A percentile compares a stretch with the other conserved stretches of the same genome.
Conservation (phyloP, 1,139 yeast species). For the Sugiyamaella japonica region DNA sequence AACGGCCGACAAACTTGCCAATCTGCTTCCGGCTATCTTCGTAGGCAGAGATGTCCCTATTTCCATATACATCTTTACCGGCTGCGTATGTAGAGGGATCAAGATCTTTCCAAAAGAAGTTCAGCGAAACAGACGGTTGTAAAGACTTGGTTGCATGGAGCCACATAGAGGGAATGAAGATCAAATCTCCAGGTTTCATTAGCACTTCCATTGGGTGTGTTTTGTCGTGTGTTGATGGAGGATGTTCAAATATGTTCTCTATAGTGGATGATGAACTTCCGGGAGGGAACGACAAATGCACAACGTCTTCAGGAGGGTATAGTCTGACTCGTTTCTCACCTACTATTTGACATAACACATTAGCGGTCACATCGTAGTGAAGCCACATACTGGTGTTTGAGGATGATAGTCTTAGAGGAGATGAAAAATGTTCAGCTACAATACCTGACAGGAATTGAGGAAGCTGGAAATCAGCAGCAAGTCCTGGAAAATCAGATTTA, state of each 20-base stretch:
- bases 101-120: slow-evolving; percentile 42
- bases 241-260: slow-evolving; percentile 35
- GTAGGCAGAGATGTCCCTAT: slow-evolving; percentile 40
- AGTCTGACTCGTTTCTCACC: slow-evolving; percentile 40
- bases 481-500: slow-evolving; percentile 36
- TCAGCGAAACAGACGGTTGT: slow-evolving; percentile 39
- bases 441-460: slow-evolving; percentile 31
- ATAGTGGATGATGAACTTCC: slow-evolving; percentile 41
- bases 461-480: slow-evolving; percentile 37
- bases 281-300: slow-evolving; percentile 36
- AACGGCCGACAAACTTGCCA: slow-evolving; percentile 29
- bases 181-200: slow-evolving; percentile 43
- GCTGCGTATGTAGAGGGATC: slow-evolving; percentile 33
- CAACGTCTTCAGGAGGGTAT: slow-evolving; percentile 41
- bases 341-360: slow-evolving; percentile 41
- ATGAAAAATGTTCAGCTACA: slow-evolving; percentile 36
- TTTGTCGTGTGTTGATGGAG: slow-evolving; percentile 18
- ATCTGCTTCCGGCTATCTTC: slow-evolving; percentile 37
- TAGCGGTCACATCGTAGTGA: slow-evolving; percentile 44
- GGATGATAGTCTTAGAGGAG: slow-evolving; percentile 41
- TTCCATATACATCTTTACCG: slow-evolving; percentile 43
- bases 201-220: slow-evolving; percentile 36
- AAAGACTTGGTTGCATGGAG: slow-evolving; percentile 42
- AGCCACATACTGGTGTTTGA: slow-evolving; percentile 42
- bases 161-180: slow-evolving; percentile 44